Evolutionary conservation across 495 filamentous ascomycete species (phyloP).

Genomic region (Trichoderma asperelloides): DNA sequence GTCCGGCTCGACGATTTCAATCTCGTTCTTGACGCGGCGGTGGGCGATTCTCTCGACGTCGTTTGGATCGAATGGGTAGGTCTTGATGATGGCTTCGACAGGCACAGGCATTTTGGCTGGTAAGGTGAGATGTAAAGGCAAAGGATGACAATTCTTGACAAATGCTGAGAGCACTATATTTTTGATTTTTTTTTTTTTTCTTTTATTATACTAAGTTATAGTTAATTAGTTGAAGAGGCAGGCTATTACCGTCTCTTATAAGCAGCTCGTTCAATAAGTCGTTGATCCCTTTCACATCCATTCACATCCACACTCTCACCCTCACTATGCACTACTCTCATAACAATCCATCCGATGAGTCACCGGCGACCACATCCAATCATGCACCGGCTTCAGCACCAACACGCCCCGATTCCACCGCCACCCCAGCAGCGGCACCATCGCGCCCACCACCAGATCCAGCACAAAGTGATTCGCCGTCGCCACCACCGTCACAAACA

Average conservation of each 20-base stretch:
- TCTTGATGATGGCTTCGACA: constrained; percentile 4
- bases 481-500: not conserved
- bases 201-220: too few species aligned
- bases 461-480: not conserved
- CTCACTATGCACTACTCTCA: too few species aligned
- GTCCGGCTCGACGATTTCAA: constrained; percentile 34
- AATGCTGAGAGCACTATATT: too few species aligned
- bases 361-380: not conserved
- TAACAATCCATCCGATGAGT: not conserved
- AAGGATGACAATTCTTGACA: not conserved
- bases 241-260: too few species aligned
- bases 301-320: too few species aligned
- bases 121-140: not conserved
- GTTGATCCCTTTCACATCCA: too few species aligned
- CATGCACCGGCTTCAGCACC: not conserved
- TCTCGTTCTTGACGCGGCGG: constrained; percentile 15
- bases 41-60: constrained; percentile 16
- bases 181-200: too few species aligned
- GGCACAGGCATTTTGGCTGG: not conserved
- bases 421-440: not conserved
- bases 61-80: not conserved
- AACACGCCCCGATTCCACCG: not conserved
- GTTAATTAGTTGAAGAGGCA: too few species aligned
- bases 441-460: not conserved
- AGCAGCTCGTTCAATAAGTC: too few species aligned